A percentile compares a stretch with the other conserved stretches of the same genome.
Evolutionary conservation across 768 basidiomycete genomes (phyloP).

Genomic region (Suillus tomentosus): DNA sequence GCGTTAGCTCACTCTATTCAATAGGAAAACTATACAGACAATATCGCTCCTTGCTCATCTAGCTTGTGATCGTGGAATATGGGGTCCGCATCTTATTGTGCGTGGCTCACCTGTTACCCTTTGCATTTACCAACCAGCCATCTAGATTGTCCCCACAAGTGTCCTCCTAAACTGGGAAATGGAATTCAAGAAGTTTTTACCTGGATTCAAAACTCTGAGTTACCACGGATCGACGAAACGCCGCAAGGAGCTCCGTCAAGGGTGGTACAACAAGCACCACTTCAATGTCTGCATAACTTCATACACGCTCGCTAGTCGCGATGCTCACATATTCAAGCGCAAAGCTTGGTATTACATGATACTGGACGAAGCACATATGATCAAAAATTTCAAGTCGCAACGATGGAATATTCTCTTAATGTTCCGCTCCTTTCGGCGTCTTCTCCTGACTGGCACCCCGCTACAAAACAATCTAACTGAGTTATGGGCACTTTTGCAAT

Average conservation of each 20-base stretch:
- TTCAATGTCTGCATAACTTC: constrained; percentile 97
- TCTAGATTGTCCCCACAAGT: constrained; percentile 83
- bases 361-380: constrained; percentile 95
- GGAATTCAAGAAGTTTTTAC: constrained; percentile 96
- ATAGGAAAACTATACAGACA: constrained; percentile 94
- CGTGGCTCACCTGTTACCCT: constrained; percentile 22
- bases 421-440: constrained; percentile 82
- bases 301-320: constrained; percentile 89
- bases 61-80: constrained; percentile 86
- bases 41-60: constrained; percentile 93
- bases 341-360: constrained; percentile 97
- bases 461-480: constrained; percentile 96
- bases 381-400: constrained; percentile 95
- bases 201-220: constrained; percentile 81
- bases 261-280: constrained; percentile 86
- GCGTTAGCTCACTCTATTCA: constrained; percentile 6
- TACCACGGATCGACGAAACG: constrained; percentile 92
- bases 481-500: constrained; percentile 93
- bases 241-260: constrained; percentile 85
- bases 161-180: constrained; percentile 96
- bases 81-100: constrained; percentile 90
- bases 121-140: constrained; percentile 22
- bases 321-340: constrained; percentile 89
- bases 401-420: constrained; percentile 90
- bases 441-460: constrained; percentile 94